Base-by-base conservation (phyloP, 164 flowering plant species). In the Aristolochia californica region DNA sequence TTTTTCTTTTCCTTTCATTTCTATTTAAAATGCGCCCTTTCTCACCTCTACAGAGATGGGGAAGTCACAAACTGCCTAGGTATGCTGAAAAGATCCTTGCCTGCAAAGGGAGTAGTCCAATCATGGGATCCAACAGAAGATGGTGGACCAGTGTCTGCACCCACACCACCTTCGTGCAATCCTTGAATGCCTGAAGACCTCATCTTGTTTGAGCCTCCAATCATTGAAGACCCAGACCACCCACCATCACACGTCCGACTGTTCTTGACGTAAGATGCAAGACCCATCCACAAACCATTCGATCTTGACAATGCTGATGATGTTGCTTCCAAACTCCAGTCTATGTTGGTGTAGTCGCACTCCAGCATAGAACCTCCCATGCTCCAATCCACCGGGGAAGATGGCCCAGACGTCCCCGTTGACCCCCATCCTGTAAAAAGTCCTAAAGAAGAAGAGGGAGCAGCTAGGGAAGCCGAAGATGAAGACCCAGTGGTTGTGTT, bases 91-190 rank as follows among this genome's bases (percentile, higher is more conserved):
- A 85, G 62, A 57, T 81, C 91, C 56, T 75, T 76, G 68, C 83
- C 86, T 47, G 73, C 83, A 60, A 85, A 82, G 2, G 86, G 88
- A 45, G 83, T 78, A 1, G 88, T 81, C 95, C 91, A 87, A 53
- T 84, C 91, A 13, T 69, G 75, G 4, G 78, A 73, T 23, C 72
- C 76, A 12, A 69, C 67, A 23, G 71, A 45, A 20, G 79, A 43
- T 16, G 72, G 20, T 20, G 64, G n/a, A 1, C 62, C 5, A 15
- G 40, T 12, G 26, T 66, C 61, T 28, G 65, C 57, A 0, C 58
- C 56, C 38, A 43, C 68, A 34, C 68, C 73, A 26, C 78, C 83
- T 40, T 80, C 82, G 65, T 75, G 84, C 68, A 72, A 60, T 18
- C 78, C 82, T 26, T 48, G 57, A 24, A 11, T 66, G 57, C 20